Evolutionary conservation across 805 yeast genomes (phyloP).

Genomic region (Saccharomyces kudriavzevii): DNA sequence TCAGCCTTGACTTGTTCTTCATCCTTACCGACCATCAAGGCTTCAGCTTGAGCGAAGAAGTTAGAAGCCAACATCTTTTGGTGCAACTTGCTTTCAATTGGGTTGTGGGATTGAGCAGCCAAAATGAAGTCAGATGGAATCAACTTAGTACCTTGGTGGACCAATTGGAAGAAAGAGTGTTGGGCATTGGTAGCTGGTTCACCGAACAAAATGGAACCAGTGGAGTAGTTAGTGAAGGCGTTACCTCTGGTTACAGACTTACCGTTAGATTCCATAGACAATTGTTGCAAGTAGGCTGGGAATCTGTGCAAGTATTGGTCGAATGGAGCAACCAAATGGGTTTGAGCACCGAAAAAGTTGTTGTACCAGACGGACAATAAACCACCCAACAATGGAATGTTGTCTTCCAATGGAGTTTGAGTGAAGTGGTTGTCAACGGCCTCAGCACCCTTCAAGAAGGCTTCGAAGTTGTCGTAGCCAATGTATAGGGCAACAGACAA

Average conservation of each 20-base stretch:
- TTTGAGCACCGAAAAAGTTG: constrained; percentile 96
- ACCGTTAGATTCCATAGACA: constrained; percentile 98
- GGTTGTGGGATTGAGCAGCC: constrained; percentile 97
- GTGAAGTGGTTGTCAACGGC: constrained; percentile 89
- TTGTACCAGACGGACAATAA: constrained; percentile 95
- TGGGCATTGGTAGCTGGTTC: constrained; percentile 99
- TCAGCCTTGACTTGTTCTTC: constrained; percentile 76
- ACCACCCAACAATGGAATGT: constrained; percentile 92
- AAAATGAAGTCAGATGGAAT: constrained; percentile 95
- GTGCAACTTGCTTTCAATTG: constrained; percentile 86
- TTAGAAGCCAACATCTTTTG: constrained; percentile 98
- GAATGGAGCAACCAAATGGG: constrained; percentile 96
- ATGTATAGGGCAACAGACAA: constrained; percentile 89
- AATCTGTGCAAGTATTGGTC: constrained; percentile 98
- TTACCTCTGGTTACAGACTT: constrained; percentile 92
- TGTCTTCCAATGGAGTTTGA: constrained; percentile 75
- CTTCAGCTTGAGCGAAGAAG: constrained; percentile 97
- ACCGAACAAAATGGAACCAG: constrained; percentile 93
- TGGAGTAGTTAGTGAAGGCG: constrained; percentile 85
- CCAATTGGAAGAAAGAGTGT: constrained; percentile 98
- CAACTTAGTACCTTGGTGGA: constrained; percentile 97
- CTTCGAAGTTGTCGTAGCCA: constrained; percentile 90
- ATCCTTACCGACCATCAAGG: constrained; percentile 92
- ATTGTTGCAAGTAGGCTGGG: constrained; percentile 98
- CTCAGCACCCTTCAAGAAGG: constrained; percentile 94